Evolutionary conservation across 495 filamentous ascomycete genomes (phyloP), one percentile per base, ranked within the genome.

Genomic region (Penicillium alfredii): DNA sequence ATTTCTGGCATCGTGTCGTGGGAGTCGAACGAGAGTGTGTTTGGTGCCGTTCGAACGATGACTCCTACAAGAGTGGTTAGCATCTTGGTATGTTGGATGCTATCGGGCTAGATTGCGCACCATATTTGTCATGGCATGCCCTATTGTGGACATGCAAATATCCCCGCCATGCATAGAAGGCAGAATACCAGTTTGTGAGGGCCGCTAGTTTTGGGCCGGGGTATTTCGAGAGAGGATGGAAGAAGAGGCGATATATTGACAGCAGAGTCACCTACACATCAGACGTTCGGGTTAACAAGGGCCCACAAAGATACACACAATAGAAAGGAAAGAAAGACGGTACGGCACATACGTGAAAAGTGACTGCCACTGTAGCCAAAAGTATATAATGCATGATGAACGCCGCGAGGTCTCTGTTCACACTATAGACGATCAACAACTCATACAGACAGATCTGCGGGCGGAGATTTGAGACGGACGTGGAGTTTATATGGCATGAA

Each of bases 151-250:
- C 24, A 17, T 53, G 52, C 8, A 42, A 38, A 30, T 56, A 49
- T 25, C 56, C 56, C 4, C 22, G 33, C 30, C 26, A 38, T 13
- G 38, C 38, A 24, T 56, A 41, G 31, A 40, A 53, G 9, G 45
- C 37, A 6, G 27, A 26, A 41, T 56, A 56, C 42, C 39, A 51
- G 28, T 53, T 34, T 23, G 55, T 55, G 29, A 58, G 28, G 17
- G 71, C 74, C 34, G 69, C 76, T 2, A 80, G 52, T 20, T 76
- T 58, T 0, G 80, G 81, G 0, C 81, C 81, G 2, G 80, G 80
- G 40, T 82, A 83, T 45, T 74, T 76, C n/a, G 76, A 68, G 4
- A 82, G 54, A 4, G 79, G 80, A 49, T 84, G 81, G 47, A 84
- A 69, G n/a, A 42, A 19, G 3, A 41, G 21, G 8, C 47, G 40